Evolutionary conservation across 306 rosid species (phyloP).

Genomic region (Lupinus albus): DNA sequence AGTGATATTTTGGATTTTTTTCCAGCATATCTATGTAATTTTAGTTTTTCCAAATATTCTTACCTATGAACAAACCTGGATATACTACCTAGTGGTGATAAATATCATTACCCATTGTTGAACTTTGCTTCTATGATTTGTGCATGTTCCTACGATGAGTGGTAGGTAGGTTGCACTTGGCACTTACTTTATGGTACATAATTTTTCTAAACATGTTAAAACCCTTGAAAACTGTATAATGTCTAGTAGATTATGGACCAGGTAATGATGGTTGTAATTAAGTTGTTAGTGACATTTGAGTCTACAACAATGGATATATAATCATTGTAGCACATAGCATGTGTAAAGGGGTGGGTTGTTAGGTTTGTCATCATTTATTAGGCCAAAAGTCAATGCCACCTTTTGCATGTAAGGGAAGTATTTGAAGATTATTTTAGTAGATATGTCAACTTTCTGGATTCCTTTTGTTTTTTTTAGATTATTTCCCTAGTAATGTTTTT

Average conservation of each 20-base stretch:
- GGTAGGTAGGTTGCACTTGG: not conserved
- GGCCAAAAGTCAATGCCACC: conserved; percentile 36
- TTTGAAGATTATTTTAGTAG: not conserved
- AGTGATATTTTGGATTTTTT: not conserved
- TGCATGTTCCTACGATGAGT: not conserved
- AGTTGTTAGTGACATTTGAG: conserved; percentile 13
- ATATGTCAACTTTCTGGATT: conserved; percentile 11
- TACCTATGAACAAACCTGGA: not conserved
- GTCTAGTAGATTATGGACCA: not conserved
- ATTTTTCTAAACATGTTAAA: not conserved
- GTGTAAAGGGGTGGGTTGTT: not conserved
- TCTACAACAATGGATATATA: conserved; percentile 25
- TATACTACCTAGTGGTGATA: not conserved
- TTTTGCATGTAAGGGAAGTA: conserved; percentile 5
- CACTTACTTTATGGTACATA: not conserved
- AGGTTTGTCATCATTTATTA: conserved; percentile 35
- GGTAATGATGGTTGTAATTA: conserved; percentile 21
- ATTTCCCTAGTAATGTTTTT: not conserved
- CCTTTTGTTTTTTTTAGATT: not conserved
- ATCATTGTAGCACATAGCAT: conserved; percentile 10
- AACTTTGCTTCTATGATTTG: not conserved
- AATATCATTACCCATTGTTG: not conserved
- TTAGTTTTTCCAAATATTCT: not conserved
- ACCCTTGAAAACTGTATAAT: not conserved
- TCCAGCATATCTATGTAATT: no score